Evolutionary conservation across 1,139 yeast species (phyloP).

Genomic region (Candida frijolesensis): DNA sequence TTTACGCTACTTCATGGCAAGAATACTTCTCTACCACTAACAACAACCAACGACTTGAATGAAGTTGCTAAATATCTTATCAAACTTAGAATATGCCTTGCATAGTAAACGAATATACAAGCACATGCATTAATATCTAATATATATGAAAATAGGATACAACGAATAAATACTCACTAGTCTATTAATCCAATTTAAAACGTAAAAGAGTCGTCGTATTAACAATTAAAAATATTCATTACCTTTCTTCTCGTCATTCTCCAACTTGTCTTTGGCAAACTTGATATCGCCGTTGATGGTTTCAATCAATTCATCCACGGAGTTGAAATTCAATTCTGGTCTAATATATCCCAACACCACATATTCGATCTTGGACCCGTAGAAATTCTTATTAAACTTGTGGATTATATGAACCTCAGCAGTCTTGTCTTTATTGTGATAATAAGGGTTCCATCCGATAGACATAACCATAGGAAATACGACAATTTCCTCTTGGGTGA

Average conservation of each 20-base stretch:
- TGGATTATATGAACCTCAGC: constrained; percentile 89
- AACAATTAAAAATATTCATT: constrained; percentile 3
- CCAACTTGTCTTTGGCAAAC: constrained; percentile 58
- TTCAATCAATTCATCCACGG: constrained; percentile 80
- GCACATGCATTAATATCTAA: too few species aligned
- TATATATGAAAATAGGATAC: background rate
- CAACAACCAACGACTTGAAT: background rate
- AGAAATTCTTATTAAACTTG: constrained; percentile 66
- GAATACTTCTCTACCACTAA: background rate
- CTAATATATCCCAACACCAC: constrained; percentile 84
- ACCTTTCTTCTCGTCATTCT: constrained; percentile 15
- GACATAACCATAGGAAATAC: constrained; percentile 90
- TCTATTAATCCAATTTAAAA: background rate
- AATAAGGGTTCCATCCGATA: constrained; percentile 95
- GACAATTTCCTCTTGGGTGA: constrained; percentile 42
- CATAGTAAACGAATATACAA: background rate
- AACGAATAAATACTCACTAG: background rate
- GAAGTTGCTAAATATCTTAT: background rate
- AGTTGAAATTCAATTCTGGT: constrained; percentile 86
- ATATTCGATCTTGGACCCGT: constrained; percentile 76
- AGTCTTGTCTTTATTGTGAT: constrained; percentile 72
- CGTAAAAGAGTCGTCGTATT: background rate
- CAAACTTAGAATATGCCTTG: background rate
- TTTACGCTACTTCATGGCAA: background rate
- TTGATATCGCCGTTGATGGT: constrained; percentile 83